phyloP scores from a whole-genome alignment of 805 yeast species.

The Diddensiella caesifluorescens region DNA sequence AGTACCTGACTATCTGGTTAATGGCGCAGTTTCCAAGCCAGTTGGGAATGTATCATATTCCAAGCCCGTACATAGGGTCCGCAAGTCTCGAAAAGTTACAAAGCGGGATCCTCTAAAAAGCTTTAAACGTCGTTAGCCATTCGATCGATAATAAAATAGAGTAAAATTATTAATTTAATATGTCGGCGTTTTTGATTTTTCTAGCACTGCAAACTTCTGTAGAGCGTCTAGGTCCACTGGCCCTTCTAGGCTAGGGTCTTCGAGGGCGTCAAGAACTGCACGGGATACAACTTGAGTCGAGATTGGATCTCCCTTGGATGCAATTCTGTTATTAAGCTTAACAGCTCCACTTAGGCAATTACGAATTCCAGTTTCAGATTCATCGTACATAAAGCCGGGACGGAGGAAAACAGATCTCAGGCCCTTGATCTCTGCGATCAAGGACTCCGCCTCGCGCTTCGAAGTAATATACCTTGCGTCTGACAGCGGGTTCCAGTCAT shows the following conservation, averaged over 20 bases:
- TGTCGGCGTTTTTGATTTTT: too few species aligned
- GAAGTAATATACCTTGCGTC: conserved; percentile 69
- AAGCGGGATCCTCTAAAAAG: conserved; percentile 56
- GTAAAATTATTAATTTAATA: too few species aligned
- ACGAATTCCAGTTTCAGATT: conserved; percentile 15
- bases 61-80: too few species aligned
- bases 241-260: conserved; percentile 48
- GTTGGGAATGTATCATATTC: not conserved
- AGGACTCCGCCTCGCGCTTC: conserved; percentile 71
- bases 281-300: conserved; percentile 59
- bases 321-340: conserved; percentile 20
- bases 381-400: conserved; percentile 82
- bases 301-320: conserved; percentile 31
- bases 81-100: too few species aligned
- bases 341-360: not conserved
- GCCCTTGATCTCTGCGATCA: conserved; percentile 39
- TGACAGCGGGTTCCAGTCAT: conserved; percentile 58
- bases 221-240: conserved; percentile 50
- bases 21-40: not conserved
- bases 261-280: conserved; percentile 50
- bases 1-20: conserved; percentile 81
- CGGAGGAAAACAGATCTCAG: conserved; percentile 62
- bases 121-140: conserved; percentile 30
- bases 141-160: not conserved
- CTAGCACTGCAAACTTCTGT: conserved; percentile 17